Conservation (phyloP, 768 basidiomycete genomes). For the Strobilomyces confusus region DNA sequence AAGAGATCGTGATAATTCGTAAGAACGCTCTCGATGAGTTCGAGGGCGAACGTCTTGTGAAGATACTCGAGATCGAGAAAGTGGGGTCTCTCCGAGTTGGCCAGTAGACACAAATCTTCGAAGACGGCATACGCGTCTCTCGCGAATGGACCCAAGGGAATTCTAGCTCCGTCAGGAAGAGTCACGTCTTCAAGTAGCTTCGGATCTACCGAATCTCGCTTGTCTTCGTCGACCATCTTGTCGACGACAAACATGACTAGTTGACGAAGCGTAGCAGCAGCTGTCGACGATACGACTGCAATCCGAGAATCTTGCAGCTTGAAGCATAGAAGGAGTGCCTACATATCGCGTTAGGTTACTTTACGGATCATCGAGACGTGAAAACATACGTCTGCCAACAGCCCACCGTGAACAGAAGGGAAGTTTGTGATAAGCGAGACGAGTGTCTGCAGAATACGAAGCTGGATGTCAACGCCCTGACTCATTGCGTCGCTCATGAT, state of each 20-base stretch:
- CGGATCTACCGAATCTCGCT: slow-evolving; percentile 29
- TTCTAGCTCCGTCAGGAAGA: slow-evolving; percentile 67
- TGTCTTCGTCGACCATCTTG: slow-evolving; percentile 82
- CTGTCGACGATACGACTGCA: slow-evolving; percentile 94
- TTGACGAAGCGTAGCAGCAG: slow-evolving; percentile 92
- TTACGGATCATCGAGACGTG: neutral
- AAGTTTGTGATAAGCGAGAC: slow-evolving; percentile 90
- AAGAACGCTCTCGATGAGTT: slow-evolving; percentile 93
- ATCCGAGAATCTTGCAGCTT: slow-evolving; percentile 93
- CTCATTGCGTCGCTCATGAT: slow-evolving; percentile 86
- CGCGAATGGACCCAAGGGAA: slow-evolving; percentile 67
- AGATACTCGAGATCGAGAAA: slow-evolving; percentile 80
- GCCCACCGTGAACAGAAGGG: slow-evolving; percentile 68
- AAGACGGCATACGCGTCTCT: slow-evolving; percentile 85
- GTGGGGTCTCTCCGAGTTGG: slow-evolving; percentile 73
- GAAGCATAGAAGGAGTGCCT: slow-evolving; percentile 94
- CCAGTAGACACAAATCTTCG: slow-evolving; percentile 88
- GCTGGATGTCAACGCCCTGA: slow-evolving; percentile 95
- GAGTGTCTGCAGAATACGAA: slow-evolving; percentile 89
- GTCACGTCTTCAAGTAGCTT: slow-evolving; percentile 35
- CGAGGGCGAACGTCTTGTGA: slow-evolving; percentile 93
- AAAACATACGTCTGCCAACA: slow-evolving; percentile 73
- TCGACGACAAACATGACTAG: slow-evolving; percentile 98
- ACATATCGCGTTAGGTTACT: neutral
- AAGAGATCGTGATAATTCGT: slow-evolving; percentile 90